Percentiles rank a stretch among this genome's conserved stretches.
Conservation (phyloP, 2,329 filamentous ascomycete genomes). For the Davidsoniella neocaledoniae region DNA sequence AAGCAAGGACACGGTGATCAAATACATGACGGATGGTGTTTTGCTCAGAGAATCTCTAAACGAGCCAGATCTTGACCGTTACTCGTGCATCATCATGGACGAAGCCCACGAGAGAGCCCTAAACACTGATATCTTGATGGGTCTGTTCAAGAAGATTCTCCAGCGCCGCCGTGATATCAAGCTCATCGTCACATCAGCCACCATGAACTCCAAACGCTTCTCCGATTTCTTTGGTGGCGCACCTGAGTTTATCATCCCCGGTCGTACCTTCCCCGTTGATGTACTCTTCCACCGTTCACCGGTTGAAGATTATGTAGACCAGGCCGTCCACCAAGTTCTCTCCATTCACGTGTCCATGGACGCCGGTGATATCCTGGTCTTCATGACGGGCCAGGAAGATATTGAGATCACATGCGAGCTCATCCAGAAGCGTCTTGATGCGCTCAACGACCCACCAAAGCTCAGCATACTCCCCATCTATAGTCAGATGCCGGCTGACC, state of each 20-base stretch:
- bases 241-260: conserved; percentile 90
- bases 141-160: conserved; percentile 91
- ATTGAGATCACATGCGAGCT: conserved; percentile 95
- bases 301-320: conserved; percentile 95
- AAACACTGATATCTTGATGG: conserved; percentile 96
- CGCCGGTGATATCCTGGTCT: conserved; percentile 83
- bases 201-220: conserved; percentile 95
- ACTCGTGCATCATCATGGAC: conserved; percentile 98
- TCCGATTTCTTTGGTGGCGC: conserved; percentile 92
- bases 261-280: conserved; percentile 91
- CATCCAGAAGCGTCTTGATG: conserved; percentile 68
- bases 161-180: conserved; percentile 81
- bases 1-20: conserved; percentile 86
- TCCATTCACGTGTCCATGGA: conserved; percentile 94
- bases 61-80: conserved; percentile 83
- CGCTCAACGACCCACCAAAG: conserved; percentile 87
- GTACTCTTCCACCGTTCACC: conserved; percentile 89
- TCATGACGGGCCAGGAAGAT: conserved; percentile 98
- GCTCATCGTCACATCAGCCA: conserved; percentile 92
- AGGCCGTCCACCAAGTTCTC: conserved; percentile 86
- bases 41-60: conserved; percentile 83
- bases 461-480: conserved; percentile 93
- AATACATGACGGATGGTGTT: conserved; percentile 98
- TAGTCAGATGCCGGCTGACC: conserved; percentile 96
- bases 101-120: conserved; percentile 93